Evolutionary conservation across 2,329 filamentous ascomycete species (phyloP).

Genomic region (Tympanopsis confertula): DNA sequence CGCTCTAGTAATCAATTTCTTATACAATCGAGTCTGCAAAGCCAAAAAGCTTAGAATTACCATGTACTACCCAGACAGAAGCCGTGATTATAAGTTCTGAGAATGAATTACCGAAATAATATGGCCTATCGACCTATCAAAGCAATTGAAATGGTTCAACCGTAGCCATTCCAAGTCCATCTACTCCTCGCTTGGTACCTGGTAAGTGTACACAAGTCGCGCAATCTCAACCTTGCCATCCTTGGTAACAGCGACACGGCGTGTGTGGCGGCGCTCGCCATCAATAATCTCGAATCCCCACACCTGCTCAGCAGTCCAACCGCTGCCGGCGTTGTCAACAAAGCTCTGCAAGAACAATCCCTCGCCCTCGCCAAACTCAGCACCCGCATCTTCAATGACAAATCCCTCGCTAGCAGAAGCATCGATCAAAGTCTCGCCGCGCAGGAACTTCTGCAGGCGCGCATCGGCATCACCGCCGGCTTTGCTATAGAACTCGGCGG

Average conservation of each 20-base stretch:
- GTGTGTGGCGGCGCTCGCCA: slow-evolving; percentile 21
- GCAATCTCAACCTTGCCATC: slow-evolving; percentile 21
- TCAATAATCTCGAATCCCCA: slow-evolving; percentile 32
- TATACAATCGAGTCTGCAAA: too few relatives aligned
- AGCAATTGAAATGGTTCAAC: too few relatives aligned
- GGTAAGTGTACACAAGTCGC: slow-evolving; percentile 21
- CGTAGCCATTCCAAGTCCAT: too few relatives aligned
- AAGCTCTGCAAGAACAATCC: slow-evolving; percentile 32
- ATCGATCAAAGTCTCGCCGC: slow-evolving; percentile 15
- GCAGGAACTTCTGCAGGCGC: not conserved
- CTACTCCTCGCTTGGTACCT: too few relatives aligned
- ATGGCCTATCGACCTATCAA: too few relatives aligned
- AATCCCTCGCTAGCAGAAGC: slow-evolving; percentile 35
- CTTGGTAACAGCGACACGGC: slow-evolving; percentile 25
- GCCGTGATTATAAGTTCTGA: too few relatives aligned
- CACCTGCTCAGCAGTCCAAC: slow-evolving; percentile 43
- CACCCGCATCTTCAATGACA: slow-evolving; percentile 28
- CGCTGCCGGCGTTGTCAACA: slow-evolving; percentile 26
- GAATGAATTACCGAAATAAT: too few relatives aligned
- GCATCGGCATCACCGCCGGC: slow-evolving; percentile 20
- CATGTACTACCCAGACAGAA: too few relatives aligned
- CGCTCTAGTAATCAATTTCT: too few relatives aligned
- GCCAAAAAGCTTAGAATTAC: too few relatives aligned
- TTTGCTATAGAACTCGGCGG: slow-evolving; percentile 21
- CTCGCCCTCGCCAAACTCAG: slow-evolving; percentile 25